phyloP scores from a whole-genome alignment of 2,329 filamentous ascomycete species.

The Clarireedia sp. region DNA sequence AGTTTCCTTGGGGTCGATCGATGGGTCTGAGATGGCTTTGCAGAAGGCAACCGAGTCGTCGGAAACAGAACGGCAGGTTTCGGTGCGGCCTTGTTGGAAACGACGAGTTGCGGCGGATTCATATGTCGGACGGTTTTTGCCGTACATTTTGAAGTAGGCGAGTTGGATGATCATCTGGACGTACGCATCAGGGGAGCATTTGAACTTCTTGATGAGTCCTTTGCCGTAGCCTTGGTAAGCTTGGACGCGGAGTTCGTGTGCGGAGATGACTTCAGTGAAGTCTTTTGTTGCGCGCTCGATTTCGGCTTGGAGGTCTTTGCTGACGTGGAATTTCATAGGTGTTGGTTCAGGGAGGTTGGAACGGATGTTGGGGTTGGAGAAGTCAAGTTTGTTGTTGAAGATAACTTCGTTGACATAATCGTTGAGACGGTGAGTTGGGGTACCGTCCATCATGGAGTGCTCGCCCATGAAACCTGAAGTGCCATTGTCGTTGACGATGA shows the following conservation, averaged over 20 bases:
- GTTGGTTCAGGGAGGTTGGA: conserved; percentile 77
- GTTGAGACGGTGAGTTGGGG: conserved; percentile 91
- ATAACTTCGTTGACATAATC: conserved; percentile 90
- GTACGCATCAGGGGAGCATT: conserved; percentile 93
- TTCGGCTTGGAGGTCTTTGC: conserved; percentile 63
- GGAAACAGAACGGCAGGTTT: conserved; percentile 87
- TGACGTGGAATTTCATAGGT: conserved; percentile 70
- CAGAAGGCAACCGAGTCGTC: conserved; percentile 90
- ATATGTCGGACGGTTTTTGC: conserved; percentile 94
- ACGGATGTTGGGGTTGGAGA: conserved; percentile 68
- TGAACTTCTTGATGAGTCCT: conserved; percentile 98
- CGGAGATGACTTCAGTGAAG: conserved; percentile 72
- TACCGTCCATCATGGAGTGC: conserved; percentile 99
- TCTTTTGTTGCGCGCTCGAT: conserved; percentile 71
- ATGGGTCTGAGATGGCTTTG: conserved; percentile 69
- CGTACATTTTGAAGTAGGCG: conserved; percentile 98
- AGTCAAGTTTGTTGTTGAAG: conserved; percentile 89
- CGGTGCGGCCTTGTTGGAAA: conserved; percentile 93
- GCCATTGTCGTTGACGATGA: conserved; percentile 97
- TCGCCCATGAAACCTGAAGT: conserved; percentile 97
- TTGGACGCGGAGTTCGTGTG: conserved; percentile 88
- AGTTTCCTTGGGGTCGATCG: conserved; percentile 54
- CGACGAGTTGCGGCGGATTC: conserved; percentile 91
- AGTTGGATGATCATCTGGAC: conserved; percentile 98
- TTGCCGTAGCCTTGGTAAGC: conserved; percentile 98